Evolutionary conservation across 768 basidiomycete species (phyloP).

Genomic region (Lentinula aciculospora): DNA sequence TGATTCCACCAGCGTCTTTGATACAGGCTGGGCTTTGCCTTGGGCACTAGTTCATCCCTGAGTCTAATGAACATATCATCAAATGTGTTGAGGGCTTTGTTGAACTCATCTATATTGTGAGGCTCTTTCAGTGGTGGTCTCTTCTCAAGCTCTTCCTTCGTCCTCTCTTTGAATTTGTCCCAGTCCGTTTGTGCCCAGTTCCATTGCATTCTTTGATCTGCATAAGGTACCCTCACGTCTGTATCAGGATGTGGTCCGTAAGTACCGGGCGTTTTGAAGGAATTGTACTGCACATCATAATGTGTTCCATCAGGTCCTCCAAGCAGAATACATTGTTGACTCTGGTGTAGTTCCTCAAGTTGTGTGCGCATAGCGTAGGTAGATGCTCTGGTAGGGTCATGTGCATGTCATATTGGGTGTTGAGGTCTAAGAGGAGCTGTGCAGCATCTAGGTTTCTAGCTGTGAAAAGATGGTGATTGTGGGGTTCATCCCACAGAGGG

Average conservation of each 20-base stretch:
- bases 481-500: conserved; percentile 29
- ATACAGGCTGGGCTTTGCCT: neutral
- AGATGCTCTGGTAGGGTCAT: neutral
- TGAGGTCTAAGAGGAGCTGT: conserved; percentile 10
- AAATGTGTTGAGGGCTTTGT: neutral
- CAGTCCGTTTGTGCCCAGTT: neutral
- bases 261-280: neutral
- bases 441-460: conserved; percentile 14
- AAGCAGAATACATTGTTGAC: conserved; percentile 39
- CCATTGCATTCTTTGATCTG: neutral
- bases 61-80: neutral
- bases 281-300: conserved; percentile 5
- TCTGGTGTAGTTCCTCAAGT: conserved; percentile 26
- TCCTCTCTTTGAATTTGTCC: neutral
- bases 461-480: conserved; percentile 30
- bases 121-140: too few species aligned
- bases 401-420: neutral
- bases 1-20: neutral
- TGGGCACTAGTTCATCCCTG: neutral
- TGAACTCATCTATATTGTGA: too few species aligned
- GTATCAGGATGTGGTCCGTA: neutral
- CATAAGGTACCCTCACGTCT: neutral
- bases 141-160: neutral
- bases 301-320: conserved; percentile 3
- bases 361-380: conserved; percentile 26